Evolutionary conservation across 2,329 filamentous ascomycete genomes (phyloP).

Genomic region (Colletotrichum gloeosporioides): DNA sequence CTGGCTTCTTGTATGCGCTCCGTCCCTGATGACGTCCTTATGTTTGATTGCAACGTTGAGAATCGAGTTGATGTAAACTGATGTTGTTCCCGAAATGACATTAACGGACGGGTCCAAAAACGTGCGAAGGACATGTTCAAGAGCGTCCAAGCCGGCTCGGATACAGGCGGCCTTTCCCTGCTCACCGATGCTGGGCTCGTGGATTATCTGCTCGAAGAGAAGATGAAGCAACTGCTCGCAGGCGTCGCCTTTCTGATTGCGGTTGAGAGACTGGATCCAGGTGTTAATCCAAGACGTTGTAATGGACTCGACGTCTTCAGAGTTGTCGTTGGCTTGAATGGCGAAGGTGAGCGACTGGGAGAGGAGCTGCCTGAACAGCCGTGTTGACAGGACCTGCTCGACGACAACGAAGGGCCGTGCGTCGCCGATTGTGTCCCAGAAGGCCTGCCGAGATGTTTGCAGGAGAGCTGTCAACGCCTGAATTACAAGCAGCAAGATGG

Average conservation of each 20-base stretch:
- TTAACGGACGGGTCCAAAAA: conserved; percentile 50
- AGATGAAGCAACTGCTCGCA: conserved; percentile 81
- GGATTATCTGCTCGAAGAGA: conserved; percentile 69
- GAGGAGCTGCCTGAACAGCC: conserved; percentile 67
- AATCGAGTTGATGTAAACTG: conserved; percentile 68
- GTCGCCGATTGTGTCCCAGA: conserved; percentile 87
- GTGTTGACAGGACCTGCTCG: conserved; percentile 82
- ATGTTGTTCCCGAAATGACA: conserved; percentile 53
- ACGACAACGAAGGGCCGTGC: conserved; percentile 81
- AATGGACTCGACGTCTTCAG: conserved; percentile 57
- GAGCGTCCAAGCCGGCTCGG: conserved; percentile 66
- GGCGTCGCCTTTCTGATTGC: conserved; percentile 77
- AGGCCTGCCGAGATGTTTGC: conserved; percentile 76
- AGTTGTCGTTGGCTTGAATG: conserved; percentile 54
- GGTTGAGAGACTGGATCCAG: conserved; percentile 79
- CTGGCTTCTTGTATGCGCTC: conserved; percentile 41
- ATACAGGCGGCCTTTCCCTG: conserved; percentile 67
- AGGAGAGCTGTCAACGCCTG: conserved; percentile 74
- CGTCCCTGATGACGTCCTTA: conserved; percentile 62
- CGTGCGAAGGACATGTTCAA: conserved; percentile 61
- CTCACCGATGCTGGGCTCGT: conserved; percentile 58
- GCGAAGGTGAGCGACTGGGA: conserved; percentile 60
- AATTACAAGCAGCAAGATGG: conserved; percentile 72
- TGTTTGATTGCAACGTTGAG: conserved; percentile 70
- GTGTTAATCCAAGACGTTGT: conserved; percentile 80